Conservation (phyloP, 768 basidiomycete genomes). For the Lepiota venenata region DNA sequence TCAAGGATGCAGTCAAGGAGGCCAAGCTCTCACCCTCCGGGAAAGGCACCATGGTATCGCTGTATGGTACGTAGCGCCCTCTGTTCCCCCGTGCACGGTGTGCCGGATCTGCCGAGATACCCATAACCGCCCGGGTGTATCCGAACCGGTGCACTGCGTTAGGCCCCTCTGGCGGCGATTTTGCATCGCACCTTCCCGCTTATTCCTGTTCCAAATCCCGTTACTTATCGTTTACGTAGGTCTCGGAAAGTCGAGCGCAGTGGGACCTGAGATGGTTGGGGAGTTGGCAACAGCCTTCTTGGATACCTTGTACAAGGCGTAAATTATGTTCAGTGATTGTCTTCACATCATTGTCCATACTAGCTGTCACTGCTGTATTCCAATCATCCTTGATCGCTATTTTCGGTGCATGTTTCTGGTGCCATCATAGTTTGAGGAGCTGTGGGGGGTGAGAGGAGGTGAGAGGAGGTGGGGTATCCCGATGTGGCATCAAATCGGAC, state of each 20-base stretch:
- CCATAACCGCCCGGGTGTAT: background rate
- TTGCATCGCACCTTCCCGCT: background rate
- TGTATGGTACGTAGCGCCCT: slow-evolving; percentile 69
- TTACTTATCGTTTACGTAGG: slow-evolving; percentile 38
- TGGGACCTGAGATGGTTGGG: slow-evolving; percentile 78
- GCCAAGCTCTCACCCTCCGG: slow-evolving; percentile 64
- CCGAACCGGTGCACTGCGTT: background rate
- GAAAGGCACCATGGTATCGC: slow-evolving; percentile 84
- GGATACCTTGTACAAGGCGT: slow-evolving; percentile 81
- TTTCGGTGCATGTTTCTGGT: too few species aligned
- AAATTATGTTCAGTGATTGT: slow-evolving; percentile 14
- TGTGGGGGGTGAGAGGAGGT: too few species aligned
- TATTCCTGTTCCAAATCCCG: background rate
- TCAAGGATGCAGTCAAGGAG: slow-evolving; percentile 73
- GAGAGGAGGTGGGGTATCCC: too few species aligned
- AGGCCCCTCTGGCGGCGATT: too few species aligned
- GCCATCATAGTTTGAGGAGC: too few species aligned
- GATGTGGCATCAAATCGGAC: too few species aligned
- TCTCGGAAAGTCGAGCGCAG: slow-evolving; percentile 76
- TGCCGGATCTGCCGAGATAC: background rate
- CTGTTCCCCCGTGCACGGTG: background rate
- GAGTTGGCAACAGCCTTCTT: slow-evolving; percentile 77
- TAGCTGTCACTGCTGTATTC: too few species aligned
- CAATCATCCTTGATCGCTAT: too few species aligned
- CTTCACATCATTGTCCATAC: too few species aligned